Evolutionary conservation across 2,329 filamentous ascomycete species (phyloP), one percentile per base, ranked within the genome.

Genomic region (Exserohilum rostratum): DNA sequence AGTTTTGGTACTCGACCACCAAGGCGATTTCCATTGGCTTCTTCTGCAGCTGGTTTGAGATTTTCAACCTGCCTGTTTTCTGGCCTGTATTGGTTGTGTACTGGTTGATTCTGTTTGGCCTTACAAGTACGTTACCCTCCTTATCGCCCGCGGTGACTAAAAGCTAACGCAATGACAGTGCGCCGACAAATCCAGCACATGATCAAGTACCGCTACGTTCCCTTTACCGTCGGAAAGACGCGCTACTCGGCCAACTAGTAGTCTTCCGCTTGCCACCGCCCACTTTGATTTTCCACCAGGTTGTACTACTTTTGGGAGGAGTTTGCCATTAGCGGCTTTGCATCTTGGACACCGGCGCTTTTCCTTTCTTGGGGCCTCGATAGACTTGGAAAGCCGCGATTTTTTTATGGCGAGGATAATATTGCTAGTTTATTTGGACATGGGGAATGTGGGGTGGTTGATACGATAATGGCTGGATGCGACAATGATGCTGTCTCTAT

Each of bases 151-250:
- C 17, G 7, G 5, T 27, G 20, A 17, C 11, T 0, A 37, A 25
- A 30, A 3, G 22, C 57, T 59, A 47, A 60, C 25, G 4, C 42
- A 46, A 58, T 22, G 18, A 27, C 67, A 96, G 92, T 99, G 95
- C 87, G 95, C 78, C 91, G 95, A 83, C 95, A 99, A 81, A 99
- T 99, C 68, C 95, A 99, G 81, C 95, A 98, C 81, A 99, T 99
- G 95, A 93, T 99, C 85, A 99, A 98, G 83, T 99, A 98, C 82
- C 91, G 93, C 79, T 99, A 96, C 75, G 92, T 96, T 27, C 92
- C 93, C 35, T 96, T 97, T 80, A 88, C 90, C 35, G 87, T 96
- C 64, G 93, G 93, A 77, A 97, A 97, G 85, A 74, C 71, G 53
- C 68, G 71, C 17, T 76, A 74, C 65, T 62, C 69, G 15, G 62